Evolutionary conservation across 208 protist genomes (phyloP), one percentile per base, ranked within the genome.

Genomic region (Acanthamoeba triangularis): DNA sequence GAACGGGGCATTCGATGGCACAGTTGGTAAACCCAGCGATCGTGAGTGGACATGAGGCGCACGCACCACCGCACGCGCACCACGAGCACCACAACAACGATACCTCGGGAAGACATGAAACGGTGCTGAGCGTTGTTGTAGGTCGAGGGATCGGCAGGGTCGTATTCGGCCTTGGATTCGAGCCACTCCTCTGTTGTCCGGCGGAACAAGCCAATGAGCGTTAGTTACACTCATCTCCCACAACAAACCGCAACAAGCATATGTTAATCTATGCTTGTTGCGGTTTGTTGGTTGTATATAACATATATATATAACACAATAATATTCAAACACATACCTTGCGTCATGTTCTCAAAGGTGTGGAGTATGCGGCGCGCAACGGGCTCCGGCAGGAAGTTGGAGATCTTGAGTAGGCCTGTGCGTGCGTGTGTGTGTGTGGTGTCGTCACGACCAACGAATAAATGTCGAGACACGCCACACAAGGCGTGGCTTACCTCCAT

Each of bases 331-430:
- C n/a, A 85, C 35, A 56, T 44, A 41, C 69, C 69, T 78, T 78
- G 44, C 28, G 30, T 78, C 69, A 78, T 78, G 30, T 35, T 30
- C 37, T 78, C 69, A 44, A 78, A 78, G 30, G 69, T 78, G 69
- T 88, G 47, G n/a, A 88, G 80, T 13, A 88, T 63, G n/a, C 52
- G 20, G 16, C 47, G 52, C 14, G 80, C 80, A 16, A 88, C 80
- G 33, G 52, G 47, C 41, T 88, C 80, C n/a, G 80, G 80, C 80
- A 88, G 30, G 41, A 88, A 88, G 44, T 88, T 88, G 47, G 80
- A 88, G 41, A 88, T 88, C 52, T 88, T 88, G 30, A 88, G 47
- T 5, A 88, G 80, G 14, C 80, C 76, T 85, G 49, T 54, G 49
- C 49, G 37, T 41, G 3, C 37, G 37, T 41, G 37, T 41, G 37